Evolutionary conservation across 345 rosid species (phyloP), one percentile per base, ranked within the genome.

Genomic region (Salix udensis): DNA sequence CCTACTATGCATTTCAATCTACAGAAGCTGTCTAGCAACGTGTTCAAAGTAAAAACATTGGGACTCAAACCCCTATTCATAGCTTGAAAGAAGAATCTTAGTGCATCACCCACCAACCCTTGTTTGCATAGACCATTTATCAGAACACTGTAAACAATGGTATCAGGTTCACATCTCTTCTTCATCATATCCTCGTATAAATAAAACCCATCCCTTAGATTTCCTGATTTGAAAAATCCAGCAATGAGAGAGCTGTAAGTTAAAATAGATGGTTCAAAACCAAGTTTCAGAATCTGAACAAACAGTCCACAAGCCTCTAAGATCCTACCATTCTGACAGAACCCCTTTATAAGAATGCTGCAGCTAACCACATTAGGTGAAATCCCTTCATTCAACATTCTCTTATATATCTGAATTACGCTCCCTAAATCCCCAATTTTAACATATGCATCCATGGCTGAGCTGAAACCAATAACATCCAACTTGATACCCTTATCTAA

Each of bases 101-200:
- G 62, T 70, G 88, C 88, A 76, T 78, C 78, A 40, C 39, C 76
- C 77, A 85, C 74, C 40, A 71, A 75, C 73, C 90, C 88, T 79
- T 82, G 78, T 77, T 82, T 89, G 62, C 89, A 89, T 66, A 88
- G 83, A 58, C 90, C 89, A 73, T 85, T 80, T 16, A 84, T 74
- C 74, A 87, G 76, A 76, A 81, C 82, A 40, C 81, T 78, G 76
- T 68, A 83, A n/a, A 84, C 66, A 72, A 85, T 12, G 23, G 48
- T 72, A 78, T 88, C 88, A 52, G 85, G 84, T 68, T 26, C 60
- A 74, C 50, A 46, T 6, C 87, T 83, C 65, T 36, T 72, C 71
- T 78, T 82, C 37, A 77, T 60, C 83, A 87, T 81, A 84, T 78
- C 76, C 12, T 70, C 75, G 31, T 79, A 87, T 24, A 85, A 53